Conservation (phyloP, 441 rosid genomes). For the Erodium texanum region DNA sequence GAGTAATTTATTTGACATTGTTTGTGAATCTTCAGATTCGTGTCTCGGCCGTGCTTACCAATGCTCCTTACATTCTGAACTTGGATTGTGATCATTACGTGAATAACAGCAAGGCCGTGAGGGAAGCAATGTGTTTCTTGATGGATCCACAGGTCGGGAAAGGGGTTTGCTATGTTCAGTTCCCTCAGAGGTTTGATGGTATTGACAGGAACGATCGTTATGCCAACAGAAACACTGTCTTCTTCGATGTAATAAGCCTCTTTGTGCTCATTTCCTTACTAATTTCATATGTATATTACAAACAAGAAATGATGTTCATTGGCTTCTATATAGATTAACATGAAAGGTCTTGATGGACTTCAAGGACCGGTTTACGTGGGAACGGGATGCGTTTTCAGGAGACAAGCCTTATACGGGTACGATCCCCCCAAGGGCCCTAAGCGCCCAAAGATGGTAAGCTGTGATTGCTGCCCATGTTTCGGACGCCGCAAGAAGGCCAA, state of each 20-base stretch:
- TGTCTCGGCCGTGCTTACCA: conserved; percentile 94
- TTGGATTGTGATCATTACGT: conserved; percentile 99
- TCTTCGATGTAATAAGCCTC: conserved; percentile 63
- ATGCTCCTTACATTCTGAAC: conserved; percentile 96
- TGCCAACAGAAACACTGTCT: conserved; percentile 92
- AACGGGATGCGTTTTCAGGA: conserved; percentile 93
- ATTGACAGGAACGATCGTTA: conserved; percentile 89
- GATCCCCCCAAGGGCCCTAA: conserved; percentile 87
- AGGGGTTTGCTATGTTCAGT: conserved; percentile 91
- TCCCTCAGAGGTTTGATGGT: conserved; percentile 98
- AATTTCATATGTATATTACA: neutral
- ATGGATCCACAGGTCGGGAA: conserved; percentile 98
- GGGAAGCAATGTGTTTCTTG: conserved; percentile 97
- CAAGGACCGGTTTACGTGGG: conserved; percentile 99
- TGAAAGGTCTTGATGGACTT: conserved; percentile 96
- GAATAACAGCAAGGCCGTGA: conserved; percentile 90
- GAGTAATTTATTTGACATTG: neutral
- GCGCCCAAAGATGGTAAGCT: conserved; percentile 67
- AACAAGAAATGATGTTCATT: neutral
- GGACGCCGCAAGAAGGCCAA: conserved; percentile 74
- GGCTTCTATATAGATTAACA: conserved; percentile 52
- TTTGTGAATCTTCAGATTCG: conserved; percentile 53
- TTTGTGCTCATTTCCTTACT: conserved; percentile 17
- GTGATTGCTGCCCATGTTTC: conserved; percentile 72
- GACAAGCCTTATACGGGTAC: conserved; percentile 94